Conservation (phyloP, 1,284 basidiomycete genomes). For the Marasmius fiardii region DNA sequence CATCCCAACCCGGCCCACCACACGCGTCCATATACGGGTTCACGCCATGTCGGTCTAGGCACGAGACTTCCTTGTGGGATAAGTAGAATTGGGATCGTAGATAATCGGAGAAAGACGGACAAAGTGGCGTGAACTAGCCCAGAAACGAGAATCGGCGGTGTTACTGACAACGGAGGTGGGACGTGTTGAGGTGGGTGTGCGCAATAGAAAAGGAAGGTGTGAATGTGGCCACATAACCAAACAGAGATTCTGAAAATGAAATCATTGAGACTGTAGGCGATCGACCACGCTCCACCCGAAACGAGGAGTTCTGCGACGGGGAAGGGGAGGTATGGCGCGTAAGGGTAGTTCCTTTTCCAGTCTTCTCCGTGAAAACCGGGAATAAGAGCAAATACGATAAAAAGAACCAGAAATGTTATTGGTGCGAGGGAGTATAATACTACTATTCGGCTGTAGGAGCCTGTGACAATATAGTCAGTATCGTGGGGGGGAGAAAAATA, state of each 20-base stretch:
- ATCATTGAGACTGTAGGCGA: conserved; percentile 47
- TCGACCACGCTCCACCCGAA: conserved; percentile 56
- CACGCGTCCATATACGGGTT: conserved; percentile 57
- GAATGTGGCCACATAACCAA: not conserved
- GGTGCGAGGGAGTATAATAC: conserved; percentile 57
- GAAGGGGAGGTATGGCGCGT: conserved; percentile 46
- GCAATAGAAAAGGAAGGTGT: not conserved
- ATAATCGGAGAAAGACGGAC: conserved; percentile 50
- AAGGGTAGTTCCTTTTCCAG: conserved; percentile 27
- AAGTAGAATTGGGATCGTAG: conserved; percentile 50
- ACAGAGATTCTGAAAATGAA: not conserved
- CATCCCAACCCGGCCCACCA: conserved; percentile 77
- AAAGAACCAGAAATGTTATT: conserved; percentile 42
- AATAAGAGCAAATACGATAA: conserved; percentile 45
- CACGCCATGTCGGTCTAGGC: conserved; percentile 47
- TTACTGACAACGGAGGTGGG: conserved; percentile 26
- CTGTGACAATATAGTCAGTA: conserved; percentile 28
- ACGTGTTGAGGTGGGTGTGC: conserved; percentile 15
- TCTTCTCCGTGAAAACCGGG: conserved; percentile 42
- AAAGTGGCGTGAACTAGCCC: conserved; percentile 46
- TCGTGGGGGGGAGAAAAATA: not conserved
- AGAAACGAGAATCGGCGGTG: conserved; percentile 37
- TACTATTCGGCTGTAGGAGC: conserved; percentile 55
- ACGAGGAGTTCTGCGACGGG: conserved; percentile 59
- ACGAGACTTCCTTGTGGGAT: conserved; percentile 42